Percentiles rank a stretch among this genome's conserved stretches.
Conservation (phyloP, 2,329 filamentous ascomycete species). For the Talaromyces funiculosus region DNA sequence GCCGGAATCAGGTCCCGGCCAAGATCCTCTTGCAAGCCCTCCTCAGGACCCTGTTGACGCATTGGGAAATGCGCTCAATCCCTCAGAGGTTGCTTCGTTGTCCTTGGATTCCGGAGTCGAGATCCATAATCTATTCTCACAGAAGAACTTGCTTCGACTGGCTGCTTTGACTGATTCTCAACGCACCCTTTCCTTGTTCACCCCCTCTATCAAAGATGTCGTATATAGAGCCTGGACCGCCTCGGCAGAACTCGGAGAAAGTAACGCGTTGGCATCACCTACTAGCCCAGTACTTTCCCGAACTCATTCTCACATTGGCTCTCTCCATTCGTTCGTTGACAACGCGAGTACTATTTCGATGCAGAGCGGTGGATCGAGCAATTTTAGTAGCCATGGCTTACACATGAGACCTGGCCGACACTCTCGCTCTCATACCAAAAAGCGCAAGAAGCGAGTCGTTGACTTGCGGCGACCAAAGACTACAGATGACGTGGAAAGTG, state of each 20-base stretch:
- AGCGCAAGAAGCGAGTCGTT: constrained; percentile 46
- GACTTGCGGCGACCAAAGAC: constrained; percentile 40
- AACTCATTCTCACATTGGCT: constrained; percentile 59
- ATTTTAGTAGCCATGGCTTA: constrained; percentile 36
- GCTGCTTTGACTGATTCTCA: constrained; percentile 82
- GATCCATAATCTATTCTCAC: constrained; percentile 84
- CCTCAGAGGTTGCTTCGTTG: constrained; percentile 68
- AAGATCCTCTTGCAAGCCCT: constrained; percentile 76
- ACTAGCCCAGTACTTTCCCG: constrained; percentile 52
- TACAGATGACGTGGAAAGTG: constrained; percentile 36
- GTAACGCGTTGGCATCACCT: constrained; percentile 33
- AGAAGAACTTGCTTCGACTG: constrained; percentile 83
- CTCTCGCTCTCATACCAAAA: constrained; percentile 39
- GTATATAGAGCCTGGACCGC: constrained; percentile 91
- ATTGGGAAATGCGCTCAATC: constrained; percentile 69
- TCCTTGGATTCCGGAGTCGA: constrained; percentile 75
- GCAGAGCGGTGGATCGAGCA: constrained; percentile 52
- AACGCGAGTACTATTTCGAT: constrained; percentile 61
- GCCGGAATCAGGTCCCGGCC: constrained; percentile 54
- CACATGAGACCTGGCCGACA: constrained; percentile 38
- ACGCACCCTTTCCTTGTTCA: constrained; percentile 83
- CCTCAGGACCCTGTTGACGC: constrained; percentile 77
- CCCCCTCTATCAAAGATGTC: constrained; percentile 80
- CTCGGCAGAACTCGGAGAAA: constrained; percentile 63
- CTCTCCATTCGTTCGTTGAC: constrained; percentile 69